Evolutionary conservation across 495 filamentous ascomycete species (phyloP), one percentile per base, ranked within the genome.

Genomic region (Penicillium bialowiezense): DNA sequence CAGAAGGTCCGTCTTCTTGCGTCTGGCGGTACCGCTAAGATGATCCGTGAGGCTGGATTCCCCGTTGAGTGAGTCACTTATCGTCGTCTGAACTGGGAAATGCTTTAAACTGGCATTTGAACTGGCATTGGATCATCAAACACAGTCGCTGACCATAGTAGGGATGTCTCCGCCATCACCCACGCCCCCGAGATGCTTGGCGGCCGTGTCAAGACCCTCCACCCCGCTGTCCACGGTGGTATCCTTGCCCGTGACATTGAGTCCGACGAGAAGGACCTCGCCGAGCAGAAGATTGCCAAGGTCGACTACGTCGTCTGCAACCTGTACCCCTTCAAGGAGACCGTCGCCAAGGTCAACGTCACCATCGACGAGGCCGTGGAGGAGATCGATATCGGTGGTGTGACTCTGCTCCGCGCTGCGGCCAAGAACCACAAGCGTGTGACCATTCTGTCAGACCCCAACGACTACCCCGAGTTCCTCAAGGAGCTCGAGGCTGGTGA

Each of bases 271-370:
- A 90, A 95, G 71, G 93, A 98, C 65, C 85, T 98, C 29, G 90
- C 92, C 31, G 88, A 93, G 67, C 90, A 96, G 75, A 96, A 90
- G 72, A 98, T 98, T 63, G 76, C 86, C 72, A 97, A 97, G 77
- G 90, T 98, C 37, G 91, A 97, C 80, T 98, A 87, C 63, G 91
- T 97, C 51, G 87, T 97, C 61, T 97, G 93, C 86, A 98, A 98
- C 74, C 78, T 98, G 19, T 97, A 97, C 69, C 91, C 91, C 10
- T 97, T 98, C 82, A 95, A 96, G 77, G 90, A 97, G 62, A 97
- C 95, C 38, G 82, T 97, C 49, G 87, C 91, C 49, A 95, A 96
- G 77, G 83, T 93, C 75, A 95, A 96, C 62, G 95, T 97, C 55
- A 97, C 91, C 41, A 86, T 98, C 52, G 80, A 87, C 18, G 93